A percentile compares a stretch with the other conserved stretches of the same genome.
These are phyloP conservation scores for Pseudopithomyces maydicus DNA, from an alignment of 2,329 filamentous ascomycete genomes.

Conservation along the genomic window DNA sequence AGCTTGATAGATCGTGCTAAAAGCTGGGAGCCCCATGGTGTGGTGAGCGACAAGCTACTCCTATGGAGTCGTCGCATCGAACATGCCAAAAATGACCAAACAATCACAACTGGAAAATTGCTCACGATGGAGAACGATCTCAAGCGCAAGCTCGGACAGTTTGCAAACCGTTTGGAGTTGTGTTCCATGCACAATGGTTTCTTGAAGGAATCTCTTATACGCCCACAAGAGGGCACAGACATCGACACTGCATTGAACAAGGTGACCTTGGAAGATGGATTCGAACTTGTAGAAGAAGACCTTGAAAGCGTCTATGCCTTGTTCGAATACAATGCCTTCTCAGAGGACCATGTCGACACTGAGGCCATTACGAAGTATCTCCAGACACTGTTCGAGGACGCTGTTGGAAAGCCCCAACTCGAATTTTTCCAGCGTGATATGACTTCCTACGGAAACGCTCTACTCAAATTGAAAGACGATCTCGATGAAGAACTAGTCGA, in stretches of 20 bases:
- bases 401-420: conserved; percentile 7
- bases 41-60: conserved; percentile 37
- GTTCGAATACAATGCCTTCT: conserved; percentile 28
- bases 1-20: conserved; percentile 44
- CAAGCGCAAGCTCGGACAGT: conserved; percentile 53
- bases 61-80: conserved; percentile 59
- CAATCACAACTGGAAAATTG: conserved; percentile 55
- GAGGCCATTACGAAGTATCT: conserved; percentile 29
- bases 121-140: conserved; percentile 55
- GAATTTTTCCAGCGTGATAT: conserved; percentile 19
- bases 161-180: conserved; percentile 61
- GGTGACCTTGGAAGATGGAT: conserved; percentile 40
- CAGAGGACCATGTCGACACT: conserved; percentile 19
- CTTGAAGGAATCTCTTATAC: conserved; percentile 44
- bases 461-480: conserved; percentile 23
- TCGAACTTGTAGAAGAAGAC: conserved; percentile 58
- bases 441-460: conserved; percentile 15
- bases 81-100: conserved; percentile 60
- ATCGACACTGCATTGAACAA: conserved; percentile 21
- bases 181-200: conserved; percentile 62
- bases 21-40: conserved; percentile 39
- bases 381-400: conserved; percentile 13
- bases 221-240: conserved; percentile 32
- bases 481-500: conserved; percentile 51
- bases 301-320: conserved; percentile 58